Conservation (phyloP, 2,329 filamentous ascomycete genomes). For the Fusarium bactridioides region DNA sequence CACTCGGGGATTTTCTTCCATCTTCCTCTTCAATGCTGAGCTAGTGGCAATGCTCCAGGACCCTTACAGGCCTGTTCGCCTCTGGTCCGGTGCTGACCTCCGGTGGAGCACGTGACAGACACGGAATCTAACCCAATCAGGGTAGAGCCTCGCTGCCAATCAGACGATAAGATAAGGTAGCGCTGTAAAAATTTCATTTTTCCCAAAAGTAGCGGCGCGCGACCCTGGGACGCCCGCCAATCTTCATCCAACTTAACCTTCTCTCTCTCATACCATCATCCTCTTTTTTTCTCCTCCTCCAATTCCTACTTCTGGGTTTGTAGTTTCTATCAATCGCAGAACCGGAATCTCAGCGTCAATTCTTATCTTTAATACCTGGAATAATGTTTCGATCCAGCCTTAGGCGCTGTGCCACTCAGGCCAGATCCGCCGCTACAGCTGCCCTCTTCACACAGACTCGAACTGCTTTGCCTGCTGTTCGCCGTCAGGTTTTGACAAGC, state of each 20-base stretch:
- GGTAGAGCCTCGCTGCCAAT: conserved; percentile 6
- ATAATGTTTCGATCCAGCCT: conserved; percentile 50
- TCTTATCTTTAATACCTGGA: neutral
- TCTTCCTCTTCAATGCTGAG: neutral
- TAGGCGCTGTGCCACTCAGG: conserved; percentile 50
- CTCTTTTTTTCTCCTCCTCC: conserved; percentile 6
- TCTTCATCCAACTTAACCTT: conserved; percentile 21
- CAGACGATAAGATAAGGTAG: conserved; percentile 16
- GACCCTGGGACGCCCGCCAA: conserved; percentile 26
- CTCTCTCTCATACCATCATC: conserved; percentile 5
- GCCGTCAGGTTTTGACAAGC: conserved; percentile 31
- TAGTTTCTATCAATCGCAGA: conserved; percentile 6
- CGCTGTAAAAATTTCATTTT: conserved; percentile 14
- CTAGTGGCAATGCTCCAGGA: neutral
- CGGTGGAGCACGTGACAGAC: conserved; percentile 12
- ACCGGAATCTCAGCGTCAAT: conserved; percentile 7
- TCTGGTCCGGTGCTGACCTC: neutral
- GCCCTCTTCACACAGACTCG: conserved; percentile 43
- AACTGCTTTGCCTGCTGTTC: conserved; percentile 38
- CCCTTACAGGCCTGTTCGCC: neutral
- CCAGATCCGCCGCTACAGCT: conserved; percentile 43
- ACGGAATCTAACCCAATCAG: neutral
- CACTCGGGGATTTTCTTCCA: neutral
- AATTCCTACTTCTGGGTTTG: conserved; percentile 7
- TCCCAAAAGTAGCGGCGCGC: conserved; percentile 8